Conservation (phyloP, 75 land plant species). For the Selaginella moellendorffii region DNA sequence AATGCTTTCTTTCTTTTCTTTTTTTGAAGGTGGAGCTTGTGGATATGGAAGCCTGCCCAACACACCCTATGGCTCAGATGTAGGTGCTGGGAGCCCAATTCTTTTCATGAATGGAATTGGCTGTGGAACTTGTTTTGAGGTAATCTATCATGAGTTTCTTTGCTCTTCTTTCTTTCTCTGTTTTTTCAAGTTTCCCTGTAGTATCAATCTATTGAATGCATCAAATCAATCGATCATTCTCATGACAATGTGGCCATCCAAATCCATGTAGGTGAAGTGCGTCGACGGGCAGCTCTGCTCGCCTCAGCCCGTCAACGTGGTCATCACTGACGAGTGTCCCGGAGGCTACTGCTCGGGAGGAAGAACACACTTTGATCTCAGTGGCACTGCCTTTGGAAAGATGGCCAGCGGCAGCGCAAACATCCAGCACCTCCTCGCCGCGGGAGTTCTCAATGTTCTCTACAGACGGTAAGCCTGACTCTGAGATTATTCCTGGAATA, state of each 20-base stretch:
- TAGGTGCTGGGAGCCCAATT: conserved; percentile 47
- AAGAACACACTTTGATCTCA: conserved; percentile 66
- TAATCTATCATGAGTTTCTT: too few species aligned
- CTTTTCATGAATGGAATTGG: conserved; percentile 50
- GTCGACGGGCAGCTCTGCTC: conserved; percentile 14
- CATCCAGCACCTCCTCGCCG: conserved; percentile 28
- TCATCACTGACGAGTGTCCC: conserved; percentile 59
- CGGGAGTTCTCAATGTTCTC: background rate
- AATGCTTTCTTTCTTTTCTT: background rate
- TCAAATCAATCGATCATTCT: background rate
- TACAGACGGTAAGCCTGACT: background rate
- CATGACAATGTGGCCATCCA: background rate
- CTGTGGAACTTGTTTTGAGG: conserved; percentile 76
- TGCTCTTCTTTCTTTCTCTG: too few species aligned
- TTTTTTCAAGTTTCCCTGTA: too few species aligned
- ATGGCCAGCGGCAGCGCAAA: conserved; percentile 43
- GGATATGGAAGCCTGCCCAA: conserved; percentile 42
- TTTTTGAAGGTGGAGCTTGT: conserved; percentile 56
- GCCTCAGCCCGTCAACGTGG: conserved; percentile 26
- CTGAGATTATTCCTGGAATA: too few species aligned
- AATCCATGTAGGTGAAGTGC: conserved; percentile 44
- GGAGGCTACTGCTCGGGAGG: conserved; percentile 62
- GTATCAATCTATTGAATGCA: too few species aligned
- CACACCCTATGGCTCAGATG: conserved; percentile 32
- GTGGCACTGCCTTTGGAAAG: conserved; percentile 69